phyloP scores from a whole-genome alignment of 257 asterid genomes.

The Fraxinus cuspidata region DNA sequence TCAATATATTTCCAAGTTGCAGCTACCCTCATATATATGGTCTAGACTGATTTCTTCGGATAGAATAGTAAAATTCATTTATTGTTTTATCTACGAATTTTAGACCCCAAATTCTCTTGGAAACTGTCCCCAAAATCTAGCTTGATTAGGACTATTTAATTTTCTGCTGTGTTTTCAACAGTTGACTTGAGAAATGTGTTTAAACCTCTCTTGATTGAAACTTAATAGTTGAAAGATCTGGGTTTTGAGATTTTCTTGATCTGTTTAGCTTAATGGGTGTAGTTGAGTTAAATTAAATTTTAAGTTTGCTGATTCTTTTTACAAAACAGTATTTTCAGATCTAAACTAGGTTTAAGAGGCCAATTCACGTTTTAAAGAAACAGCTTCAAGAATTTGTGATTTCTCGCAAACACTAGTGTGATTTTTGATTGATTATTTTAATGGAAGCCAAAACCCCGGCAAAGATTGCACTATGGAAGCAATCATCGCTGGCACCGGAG shows the following conservation, averaged over 20 bases:
- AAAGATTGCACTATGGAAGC: slow-evolving; percentile 67
- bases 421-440: slow-evolving; percentile 1
- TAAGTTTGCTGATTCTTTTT: slow-evolving; percentile 8
- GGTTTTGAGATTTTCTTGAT: background rate
- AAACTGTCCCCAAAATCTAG: slow-evolving; percentile 23
- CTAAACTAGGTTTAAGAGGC: background rate
- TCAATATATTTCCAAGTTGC: background rate
- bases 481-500: slow-evolving; percentile 89
- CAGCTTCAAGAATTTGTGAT: background rate
- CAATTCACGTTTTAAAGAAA: background rate
- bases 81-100: background rate
- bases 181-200: slow-evolving; percentile 14
- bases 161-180: slow-evolving; percentile 24
- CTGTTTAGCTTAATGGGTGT: slow-evolving; percentile 3
- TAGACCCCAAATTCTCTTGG: background rate
- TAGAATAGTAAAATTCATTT: background rate
- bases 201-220: slow-evolving; percentile 2
- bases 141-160: slow-evolving; percentile 11
- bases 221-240: background rate
- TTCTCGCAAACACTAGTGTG: slow-evolving; percentile 3
- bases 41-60: background rate
- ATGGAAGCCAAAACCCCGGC: slow-evolving; percentile 63
- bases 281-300: slow-evolving; percentile 11
- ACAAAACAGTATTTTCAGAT: background rate
- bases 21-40: slow-evolving; percentile 7